Conservation (phyloP, 768 basidiomycete genomes). For the Chalciporus sphaerocephalus region DNA sequence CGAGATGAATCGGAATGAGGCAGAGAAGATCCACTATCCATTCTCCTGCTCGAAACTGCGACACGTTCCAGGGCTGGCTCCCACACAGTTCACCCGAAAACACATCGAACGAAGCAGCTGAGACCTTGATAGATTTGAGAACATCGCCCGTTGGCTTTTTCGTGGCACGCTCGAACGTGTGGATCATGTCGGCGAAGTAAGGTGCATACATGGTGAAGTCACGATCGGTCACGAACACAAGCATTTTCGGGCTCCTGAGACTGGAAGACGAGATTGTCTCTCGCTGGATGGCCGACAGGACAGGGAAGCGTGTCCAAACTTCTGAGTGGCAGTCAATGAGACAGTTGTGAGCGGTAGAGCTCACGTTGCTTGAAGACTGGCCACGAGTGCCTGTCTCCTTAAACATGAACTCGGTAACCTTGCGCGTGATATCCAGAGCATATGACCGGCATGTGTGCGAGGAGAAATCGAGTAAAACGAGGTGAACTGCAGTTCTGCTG, state of each 20-base stretch:
- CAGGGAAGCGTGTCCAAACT: slow-evolving; percentile 60
- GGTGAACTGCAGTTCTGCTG: slow-evolving; percentile 38
- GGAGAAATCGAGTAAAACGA: slow-evolving; percentile 37
- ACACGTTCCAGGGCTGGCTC: slow-evolving; percentile 27
- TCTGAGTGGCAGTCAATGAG: slow-evolving; percentile 53
- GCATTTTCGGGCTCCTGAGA: slow-evolving; percentile 30
- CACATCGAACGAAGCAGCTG: slow-evolving; percentile 26
- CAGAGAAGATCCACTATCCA: slow-evolving; percentile 61
- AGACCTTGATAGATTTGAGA: slow-evolving; percentile 37
- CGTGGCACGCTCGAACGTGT: slow-evolving; percentile 44
- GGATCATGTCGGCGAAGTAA: slow-evolving; percentile 45
- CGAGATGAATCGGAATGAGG: slow-evolving; percentile 62
- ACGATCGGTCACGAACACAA: slow-evolving; percentile 43
- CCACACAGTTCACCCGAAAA: slow-evolving; percentile 21
- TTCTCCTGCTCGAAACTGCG: slow-evolving; percentile 47
- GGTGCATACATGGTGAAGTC: slow-evolving; percentile 33
- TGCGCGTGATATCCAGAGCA: slow-evolving; percentile 50
- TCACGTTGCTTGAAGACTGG: slow-evolving; percentile 9
- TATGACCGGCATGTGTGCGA: slow-evolving; percentile 37
- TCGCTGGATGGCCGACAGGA: slow-evolving; percentile 47
- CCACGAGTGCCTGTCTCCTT: slow-evolving; percentile 35
- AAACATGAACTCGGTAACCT: slow-evolving; percentile 54
- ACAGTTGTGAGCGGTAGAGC: slow-evolving; percentile 40
- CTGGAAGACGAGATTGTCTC: slow-evolving; percentile 37
- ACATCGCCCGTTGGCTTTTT: slow-evolving; percentile 49